Evolutionary conservation across 2,329 filamentous ascomycete genomes (phyloP).

Genomic region (Pseudophaeomoniella oleicola): DNA sequence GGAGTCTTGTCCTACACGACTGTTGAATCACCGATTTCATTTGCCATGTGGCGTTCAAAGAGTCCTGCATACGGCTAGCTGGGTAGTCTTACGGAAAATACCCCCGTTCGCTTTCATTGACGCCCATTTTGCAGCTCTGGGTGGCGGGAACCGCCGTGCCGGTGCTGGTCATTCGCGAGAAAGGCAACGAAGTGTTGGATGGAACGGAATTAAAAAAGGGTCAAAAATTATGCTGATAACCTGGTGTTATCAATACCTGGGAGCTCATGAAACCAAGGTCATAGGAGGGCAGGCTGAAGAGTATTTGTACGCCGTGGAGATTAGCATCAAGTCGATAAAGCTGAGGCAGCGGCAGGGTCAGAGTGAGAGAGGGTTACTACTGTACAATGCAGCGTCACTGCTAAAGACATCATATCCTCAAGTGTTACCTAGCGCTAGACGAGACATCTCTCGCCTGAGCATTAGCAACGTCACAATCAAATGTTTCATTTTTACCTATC

Average conservation of each 20-base stretch:
- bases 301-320: background rate
- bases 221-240: background rate
- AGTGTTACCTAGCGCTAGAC: too few species aligned
- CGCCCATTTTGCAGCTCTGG: background rate
- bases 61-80: background rate
- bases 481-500: too few species aligned
- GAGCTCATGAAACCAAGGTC: background rate
- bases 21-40: constrained; percentile 5
- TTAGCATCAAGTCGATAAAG: background rate
- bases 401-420: background rate
- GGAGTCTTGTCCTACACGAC: constrained; percentile 15
- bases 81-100: background rate
- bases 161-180: background rate
- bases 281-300: background rate
- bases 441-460: too few species aligned
- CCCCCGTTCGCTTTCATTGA: background rate
- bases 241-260: background rate
- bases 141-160: background rate
- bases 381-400: background rate
- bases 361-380: background rate
- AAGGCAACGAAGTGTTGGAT: background rate
- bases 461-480: too few species aligned
- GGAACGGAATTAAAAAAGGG: background rate
- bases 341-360: too few species aligned
- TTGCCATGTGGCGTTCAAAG: constrained; percentile 5